Conservation (phyloP, 371 early-diverging fungal species). For the Syncephalis fuscata region DNA sequence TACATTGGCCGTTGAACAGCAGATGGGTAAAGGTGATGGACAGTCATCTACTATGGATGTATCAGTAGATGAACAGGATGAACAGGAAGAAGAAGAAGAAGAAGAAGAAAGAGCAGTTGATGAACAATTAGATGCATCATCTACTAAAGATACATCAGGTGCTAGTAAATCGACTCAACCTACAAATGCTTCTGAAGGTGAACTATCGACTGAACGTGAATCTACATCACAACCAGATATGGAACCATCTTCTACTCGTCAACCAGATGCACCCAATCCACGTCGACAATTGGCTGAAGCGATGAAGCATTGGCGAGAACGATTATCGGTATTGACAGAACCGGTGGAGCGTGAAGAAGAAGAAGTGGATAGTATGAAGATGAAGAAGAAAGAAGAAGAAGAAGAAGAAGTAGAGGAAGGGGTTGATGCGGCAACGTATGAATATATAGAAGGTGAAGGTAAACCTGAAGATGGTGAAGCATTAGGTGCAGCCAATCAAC, state of each 20-base stretch:
- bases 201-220: too few species aligned
- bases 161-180: too few species aligned
- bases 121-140: too few species aligned
- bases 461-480: slow-evolving; percentile 58
- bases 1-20: slow-evolving; percentile 14
- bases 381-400: slow-evolving; percentile 17
- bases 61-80: slow-evolving; percentile 21
- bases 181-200: too few species aligned
- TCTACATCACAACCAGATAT: too few species aligned
- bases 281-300: slow-evolving; percentile 81
- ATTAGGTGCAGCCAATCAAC: slow-evolving; percentile 52
- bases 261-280: slow-evolving; percentile 27
- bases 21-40: slow-evolving; percentile 12
- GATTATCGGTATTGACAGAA: slow-evolving; percentile 11
- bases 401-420: slow-evolving; percentile 25
- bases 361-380: slow-evolving; percentile 22
- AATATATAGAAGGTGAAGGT: slow-evolving; percentile 60
- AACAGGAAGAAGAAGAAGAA: slow-evolving; percentile 12
- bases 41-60: too few species aligned
- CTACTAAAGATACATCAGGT: too few species aligned
- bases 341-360: slow-evolving; percentile 26
- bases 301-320: slow-evolving; percentile 66
- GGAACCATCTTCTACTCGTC: too few species aligned
- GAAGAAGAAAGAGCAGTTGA: too few species aligned
- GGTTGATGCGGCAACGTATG: slow-evolving; percentile 39